These are phyloP conservation scores for Saccharomycopsis schoenii DNA, from an alignment of 805 yeast genomes.

Conservation along the genomic window DNA sequence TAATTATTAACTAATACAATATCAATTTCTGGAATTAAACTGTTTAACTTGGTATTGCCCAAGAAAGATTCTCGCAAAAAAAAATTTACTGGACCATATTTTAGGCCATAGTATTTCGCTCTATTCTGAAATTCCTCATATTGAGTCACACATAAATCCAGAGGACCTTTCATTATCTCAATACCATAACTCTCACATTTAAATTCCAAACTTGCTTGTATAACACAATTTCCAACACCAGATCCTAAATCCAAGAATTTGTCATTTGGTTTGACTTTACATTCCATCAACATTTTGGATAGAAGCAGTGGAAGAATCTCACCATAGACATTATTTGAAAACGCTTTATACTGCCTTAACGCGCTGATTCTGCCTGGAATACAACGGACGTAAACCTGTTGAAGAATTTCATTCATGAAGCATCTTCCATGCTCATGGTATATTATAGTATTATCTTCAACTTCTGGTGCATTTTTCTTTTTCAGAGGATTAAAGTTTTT, in stretches of 20 bases:
- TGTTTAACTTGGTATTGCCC: slow-evolving; percentile 46
- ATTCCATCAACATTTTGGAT: slow-evolving; percentile 52
- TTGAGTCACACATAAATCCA: slow-evolving; percentile 55
- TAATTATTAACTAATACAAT: slow-evolving; percentile 77
- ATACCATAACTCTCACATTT: slow-evolving; percentile 84
- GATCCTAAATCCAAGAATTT: slow-evolving; percentile 86
- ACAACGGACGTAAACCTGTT: slow-evolving; percentile 64
- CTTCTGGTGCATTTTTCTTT: slow-evolving; percentile 26
- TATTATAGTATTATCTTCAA: neutral
- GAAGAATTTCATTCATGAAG: slow-evolving; percentile 57
- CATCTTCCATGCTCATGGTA: slow-evolving; percentile 18
- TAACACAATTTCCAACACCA: slow-evolving; percentile 87
- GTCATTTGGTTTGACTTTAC: slow-evolving; percentile 41
- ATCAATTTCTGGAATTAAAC: slow-evolving; percentile 50
- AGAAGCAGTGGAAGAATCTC: slow-evolving; percentile 75
- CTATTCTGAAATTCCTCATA: slow-evolving; percentile 46
- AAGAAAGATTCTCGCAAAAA: slow-evolving; percentile 65
- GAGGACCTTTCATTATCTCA: slow-evolving; percentile 81
- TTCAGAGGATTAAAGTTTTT: slow-evolving; percentile 25
- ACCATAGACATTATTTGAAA: slow-evolving; percentile 86
- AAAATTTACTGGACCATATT: slow-evolving; percentile 44
- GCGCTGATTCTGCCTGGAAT: slow-evolving; percentile 65
- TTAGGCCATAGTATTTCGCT: slow-evolving; percentile 53
- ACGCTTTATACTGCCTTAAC: slow-evolving; percentile 67
- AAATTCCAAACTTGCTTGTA: slow-evolving; percentile 81